phyloP scores from a whole-genome alignment of 2,329 filamentous ascomycete genomes.

The Simplicillium aogashimaense region DNA sequence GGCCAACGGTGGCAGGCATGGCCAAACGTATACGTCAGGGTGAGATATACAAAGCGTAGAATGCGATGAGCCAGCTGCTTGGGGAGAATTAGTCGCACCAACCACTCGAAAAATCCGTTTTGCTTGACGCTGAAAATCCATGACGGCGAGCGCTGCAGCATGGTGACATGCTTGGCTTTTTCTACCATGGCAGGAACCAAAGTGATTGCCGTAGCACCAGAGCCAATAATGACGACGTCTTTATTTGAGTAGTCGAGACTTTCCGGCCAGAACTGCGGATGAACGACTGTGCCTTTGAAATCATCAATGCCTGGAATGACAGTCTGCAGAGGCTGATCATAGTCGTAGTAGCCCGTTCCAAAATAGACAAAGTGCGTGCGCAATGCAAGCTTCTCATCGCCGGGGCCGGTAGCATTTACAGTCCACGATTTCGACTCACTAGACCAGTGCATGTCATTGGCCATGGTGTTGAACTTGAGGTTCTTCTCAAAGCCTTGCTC shows the following conservation, averaged over 20 bases:
- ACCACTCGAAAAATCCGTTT: conserved; percentile 21
- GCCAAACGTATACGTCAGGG: conserved; percentile 5
- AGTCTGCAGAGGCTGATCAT: conserved; percentile 49
- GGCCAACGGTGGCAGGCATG: conserved; percentile 33
- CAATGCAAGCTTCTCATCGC: conserved; percentile 13
- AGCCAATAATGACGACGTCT: conserved; percentile 63
- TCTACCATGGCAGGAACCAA: conserved; percentile 61
- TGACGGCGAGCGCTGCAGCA: conserved; percentile 70
- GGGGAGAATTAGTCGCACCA: conserved; percentile 35
- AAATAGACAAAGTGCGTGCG: conserved; percentile 47
- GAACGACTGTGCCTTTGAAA: conserved; percentile 55
- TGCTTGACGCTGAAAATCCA: conserved; percentile 51
- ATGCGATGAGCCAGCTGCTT: conserved; percentile 32
- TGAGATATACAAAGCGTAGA: conserved; percentile 23
- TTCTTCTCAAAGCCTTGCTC: conserved; percentile 41
- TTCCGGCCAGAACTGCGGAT: conserved; percentile 71
- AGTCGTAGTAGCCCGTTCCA: conserved; percentile 62
- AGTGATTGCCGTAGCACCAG: conserved; percentile 71
- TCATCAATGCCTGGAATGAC: conserved; percentile 56
- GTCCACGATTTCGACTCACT: conserved; percentile 46
- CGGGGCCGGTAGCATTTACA: conserved; percentile 28
- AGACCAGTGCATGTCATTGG: conserved; percentile 42
- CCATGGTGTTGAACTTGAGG: conserved; percentile 40
- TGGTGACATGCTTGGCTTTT: conserved; percentile 57
- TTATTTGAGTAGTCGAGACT: conserved; percentile 57